These are phyloP conservation scores for Globisporangium cystogenes DNA, from an alignment of 352 stramenopile species.

Conservation along the genomic window DNA sequence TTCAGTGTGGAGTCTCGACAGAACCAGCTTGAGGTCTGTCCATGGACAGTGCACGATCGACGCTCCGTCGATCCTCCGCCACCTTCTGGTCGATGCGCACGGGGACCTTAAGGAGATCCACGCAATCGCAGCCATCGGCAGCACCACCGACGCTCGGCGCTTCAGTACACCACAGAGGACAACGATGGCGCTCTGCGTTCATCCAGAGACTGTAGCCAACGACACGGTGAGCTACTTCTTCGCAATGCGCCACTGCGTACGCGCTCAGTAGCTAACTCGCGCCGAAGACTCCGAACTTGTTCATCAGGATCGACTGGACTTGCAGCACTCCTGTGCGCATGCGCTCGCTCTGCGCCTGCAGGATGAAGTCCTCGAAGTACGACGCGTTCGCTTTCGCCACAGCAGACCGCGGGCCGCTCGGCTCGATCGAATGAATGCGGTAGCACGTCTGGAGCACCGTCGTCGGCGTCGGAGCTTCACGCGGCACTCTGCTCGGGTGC, in stretches of 20 bases:
- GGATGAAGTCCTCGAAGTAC: slow-evolving; percentile 9
- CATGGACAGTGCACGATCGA: no score
- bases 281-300: background rate
- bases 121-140: no score
- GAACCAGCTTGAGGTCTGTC: no score
- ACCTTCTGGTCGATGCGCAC: no score
- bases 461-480: background rate
- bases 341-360: slow-evolving; percentile 1
- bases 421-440: background rate
- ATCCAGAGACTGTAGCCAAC: no score
- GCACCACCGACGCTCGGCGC: no score
- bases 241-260: background rate
- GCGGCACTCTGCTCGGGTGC: background rate
- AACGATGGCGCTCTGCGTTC: no score
- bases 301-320: background rate
- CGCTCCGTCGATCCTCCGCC: no score
- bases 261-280: background rate
- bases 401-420: background rate
- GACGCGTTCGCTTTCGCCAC: background rate
- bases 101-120: no score
- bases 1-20: background rate
- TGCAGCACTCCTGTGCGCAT: slow-evolving; percentile 1
- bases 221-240: no score
- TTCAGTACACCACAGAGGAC: no score
- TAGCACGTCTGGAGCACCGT: slow-evolving; percentile 3